phyloP scores from a whole-genome alignment of 106 monocot genomes.

The Dendrobium huoshanense region DNA sequence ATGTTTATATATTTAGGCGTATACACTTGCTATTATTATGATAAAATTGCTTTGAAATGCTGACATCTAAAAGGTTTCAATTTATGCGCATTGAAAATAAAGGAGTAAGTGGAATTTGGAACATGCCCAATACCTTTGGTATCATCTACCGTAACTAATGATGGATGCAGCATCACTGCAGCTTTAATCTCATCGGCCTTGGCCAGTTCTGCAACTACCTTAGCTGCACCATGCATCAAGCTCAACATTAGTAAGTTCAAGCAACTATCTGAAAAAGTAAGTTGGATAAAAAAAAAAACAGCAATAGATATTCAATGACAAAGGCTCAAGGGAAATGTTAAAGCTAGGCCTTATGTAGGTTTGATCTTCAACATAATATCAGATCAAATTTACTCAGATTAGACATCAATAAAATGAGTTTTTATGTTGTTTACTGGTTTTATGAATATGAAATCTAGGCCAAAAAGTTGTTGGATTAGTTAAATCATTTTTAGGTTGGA shows the following conservation, averaged over 20 bases:
- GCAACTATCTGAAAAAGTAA: not conserved
- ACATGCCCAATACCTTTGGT: conserved; percentile 49
- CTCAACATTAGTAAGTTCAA: not conserved
- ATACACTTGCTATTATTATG: too few relatives aligned
- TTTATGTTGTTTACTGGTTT: too few relatives aligned
- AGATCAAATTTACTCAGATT: too few relatives aligned
- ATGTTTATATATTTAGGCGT: too few relatives aligned
- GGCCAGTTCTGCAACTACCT: conserved; percentile 50
- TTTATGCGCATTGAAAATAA: not conserved
- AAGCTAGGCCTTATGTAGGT: not conserved
- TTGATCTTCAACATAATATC: too few relatives aligned
- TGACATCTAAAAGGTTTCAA: not conserved
- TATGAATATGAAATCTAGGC: too few relatives aligned
- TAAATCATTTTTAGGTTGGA: too few relatives aligned
- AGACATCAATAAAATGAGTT: too few relatives aligned
- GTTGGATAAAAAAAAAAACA: not conserved
- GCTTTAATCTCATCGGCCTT: conserved; percentile 58
- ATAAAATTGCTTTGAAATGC: too few relatives aligned
- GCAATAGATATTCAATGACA: not conserved
- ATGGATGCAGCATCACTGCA: conserved; percentile 64
- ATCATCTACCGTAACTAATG: conserved; percentile 64
- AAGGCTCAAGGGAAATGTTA: not conserved
- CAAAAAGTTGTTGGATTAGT: too few relatives aligned
- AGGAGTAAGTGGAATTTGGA: not conserved
- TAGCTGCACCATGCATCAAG: conserved; percentile 33